Evolutionary conservation across 176 grass and related monocot species (phyloP).

Genomic region (Themeda triandra): DNA sequence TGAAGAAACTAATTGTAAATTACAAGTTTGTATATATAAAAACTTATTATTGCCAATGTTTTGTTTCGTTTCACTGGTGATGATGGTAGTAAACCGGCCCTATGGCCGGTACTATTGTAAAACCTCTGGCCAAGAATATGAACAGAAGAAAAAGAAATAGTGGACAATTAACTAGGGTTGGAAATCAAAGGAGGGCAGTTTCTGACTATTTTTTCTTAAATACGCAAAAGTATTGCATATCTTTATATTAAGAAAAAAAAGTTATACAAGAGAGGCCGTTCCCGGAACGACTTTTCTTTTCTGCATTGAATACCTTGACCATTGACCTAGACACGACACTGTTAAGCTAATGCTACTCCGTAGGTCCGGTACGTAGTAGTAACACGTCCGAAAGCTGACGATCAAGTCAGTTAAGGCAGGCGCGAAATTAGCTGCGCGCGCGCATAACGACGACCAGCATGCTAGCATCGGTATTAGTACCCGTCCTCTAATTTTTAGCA

Average conservation of each 20-base stretch:
- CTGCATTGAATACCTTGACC: neutral
- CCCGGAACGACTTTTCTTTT: neutral
- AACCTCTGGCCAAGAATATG: neutral
- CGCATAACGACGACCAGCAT: neutral
- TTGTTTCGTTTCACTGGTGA: too few species aligned
- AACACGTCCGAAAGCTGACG: too few species aligned
- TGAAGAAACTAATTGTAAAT: neutral
- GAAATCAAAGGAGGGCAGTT: neutral
- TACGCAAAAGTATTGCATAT: too few species aligned
- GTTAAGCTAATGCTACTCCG: too few species aligned
- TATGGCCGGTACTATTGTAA: neutral
- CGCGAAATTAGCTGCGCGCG: slow-evolving; percentile 29
- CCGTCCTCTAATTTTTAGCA: neutral
- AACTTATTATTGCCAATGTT: neutral
- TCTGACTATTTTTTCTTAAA: too few species aligned
- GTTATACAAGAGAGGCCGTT: too few species aligned
- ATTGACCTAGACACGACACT: neutral
- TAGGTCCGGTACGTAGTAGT: too few species aligned
- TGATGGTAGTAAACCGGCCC: too few species aligned
- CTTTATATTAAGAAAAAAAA: too few species aligned
- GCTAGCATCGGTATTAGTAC: neutral
- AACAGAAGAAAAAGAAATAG: neutral
- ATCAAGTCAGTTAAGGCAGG: neutral
- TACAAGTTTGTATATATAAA: neutral
- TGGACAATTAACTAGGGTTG: neutral